Percentiles rank a stretch among this genome's conserved stretches.
Conservation (phyloP, 306 rosid genomes). For the Corylus americana region DNA sequence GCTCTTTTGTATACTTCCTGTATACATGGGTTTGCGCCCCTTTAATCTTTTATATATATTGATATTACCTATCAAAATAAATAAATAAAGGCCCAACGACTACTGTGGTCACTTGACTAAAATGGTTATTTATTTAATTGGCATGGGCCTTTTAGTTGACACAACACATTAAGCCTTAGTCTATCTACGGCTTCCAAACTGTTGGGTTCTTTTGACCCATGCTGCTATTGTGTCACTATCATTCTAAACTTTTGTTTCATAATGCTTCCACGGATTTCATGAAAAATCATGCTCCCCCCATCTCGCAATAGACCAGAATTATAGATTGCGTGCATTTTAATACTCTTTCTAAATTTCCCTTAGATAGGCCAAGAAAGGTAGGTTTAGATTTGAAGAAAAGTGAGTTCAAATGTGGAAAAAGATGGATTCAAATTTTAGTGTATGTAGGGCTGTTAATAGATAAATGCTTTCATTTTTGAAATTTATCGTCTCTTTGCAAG, state of each 20-base stretch:
- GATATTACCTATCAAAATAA: too few species aligned
- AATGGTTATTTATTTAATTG: neutral
- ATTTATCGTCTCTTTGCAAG: too few species aligned
- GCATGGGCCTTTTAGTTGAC: neutral
- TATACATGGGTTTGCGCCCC: too few species aligned
- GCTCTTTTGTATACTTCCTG: too few species aligned
- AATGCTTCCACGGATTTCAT: neutral
- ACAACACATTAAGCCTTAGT: neutral
- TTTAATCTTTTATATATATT: too few species aligned
- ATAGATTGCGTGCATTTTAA: neutral
- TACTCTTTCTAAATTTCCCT: too few species aligned
- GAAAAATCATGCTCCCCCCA: neutral
- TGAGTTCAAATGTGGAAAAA: too few species aligned
- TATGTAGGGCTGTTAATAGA: too few species aligned
- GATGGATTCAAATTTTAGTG: too few species aligned
- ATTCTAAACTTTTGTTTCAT: neutral
- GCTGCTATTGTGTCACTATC: neutral
- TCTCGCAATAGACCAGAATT: neutral
- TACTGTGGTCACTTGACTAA: neutral
- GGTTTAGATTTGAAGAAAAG: too few species aligned
- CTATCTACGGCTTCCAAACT: neutral
- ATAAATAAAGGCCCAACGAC: neutral
- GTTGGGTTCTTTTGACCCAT: neutral
- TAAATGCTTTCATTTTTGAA: too few species aligned
- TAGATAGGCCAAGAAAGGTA: too few species aligned